Base-by-base conservation (phyloP, 345 rosid species). In the Viola odorata region DNA sequence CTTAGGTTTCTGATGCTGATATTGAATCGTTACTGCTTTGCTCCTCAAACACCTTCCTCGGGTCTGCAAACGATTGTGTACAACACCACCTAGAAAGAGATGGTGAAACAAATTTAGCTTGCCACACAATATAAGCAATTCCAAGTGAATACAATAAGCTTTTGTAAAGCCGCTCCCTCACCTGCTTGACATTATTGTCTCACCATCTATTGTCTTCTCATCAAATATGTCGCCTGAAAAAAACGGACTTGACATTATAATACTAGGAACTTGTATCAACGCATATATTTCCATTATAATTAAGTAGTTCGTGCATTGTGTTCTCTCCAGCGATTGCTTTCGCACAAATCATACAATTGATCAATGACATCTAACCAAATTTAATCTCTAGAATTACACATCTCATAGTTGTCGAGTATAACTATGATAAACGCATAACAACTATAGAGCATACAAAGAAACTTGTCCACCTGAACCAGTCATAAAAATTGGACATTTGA, bases 11-110 rank as follows among this genome's bases (percentile, higher is more conserved):
- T 9, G 50, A 47, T 7, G 50, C 13, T 47, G 50, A 47, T 3
- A 13, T 7, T 10, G 50, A 7, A n/a, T 47, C 50, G 13, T 12
- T n/a, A n/a, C 63, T 80, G 65, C 70, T 74, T 53, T 65, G 82
- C 58, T 78, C 86, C 50, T 47, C 74, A 36, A 73, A 69, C 14
- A 70, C 67, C 65, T 63, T 71, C 39, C 68, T 58, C 16, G 84
- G 86, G 62, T 89, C 84, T 15, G 82, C 83, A 53, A 76, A 86
- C 12, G 81, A 77, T 61, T 68, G 69, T 14, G 80, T 73, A 54
- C 78, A 73, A 69, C 84, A 88, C 84, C 81, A 85, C 85, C 95
- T 86, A 63, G 8, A 47, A 1, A 71, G 53, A 55, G 41, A 52
- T 12, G 45, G 10, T 48, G 50, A 70, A 53, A 63, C 57, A 39